Percentiles rank a stretch among this genome's conserved stretches.
These are phyloP conservation scores for Tricholoma hemisulphureum DNA, from an alignment of 768 basidiomycete genomes.

Conservation along the genomic window DNA sequence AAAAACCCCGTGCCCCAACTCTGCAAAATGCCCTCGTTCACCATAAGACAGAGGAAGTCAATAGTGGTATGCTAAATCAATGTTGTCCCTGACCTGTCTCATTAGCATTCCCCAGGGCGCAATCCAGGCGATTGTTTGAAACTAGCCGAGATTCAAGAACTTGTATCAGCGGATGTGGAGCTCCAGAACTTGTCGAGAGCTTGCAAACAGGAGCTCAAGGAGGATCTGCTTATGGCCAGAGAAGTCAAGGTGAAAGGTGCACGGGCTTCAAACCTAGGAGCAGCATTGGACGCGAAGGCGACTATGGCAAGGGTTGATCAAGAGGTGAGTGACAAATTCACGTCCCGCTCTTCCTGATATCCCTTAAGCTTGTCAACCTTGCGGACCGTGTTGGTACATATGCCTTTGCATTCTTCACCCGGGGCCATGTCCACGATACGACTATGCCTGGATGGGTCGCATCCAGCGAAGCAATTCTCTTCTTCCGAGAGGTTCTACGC, in stretches of 20 bases:
- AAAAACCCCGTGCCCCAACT: not conserved
- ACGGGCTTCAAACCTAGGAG: not conserved
- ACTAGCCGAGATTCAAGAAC: not conserved
- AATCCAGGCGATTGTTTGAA: not conserved
- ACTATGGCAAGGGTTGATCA: not conserved
- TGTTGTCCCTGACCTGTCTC: not conserved
- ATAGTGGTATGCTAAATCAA: not conserved
- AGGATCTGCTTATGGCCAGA: not conserved
- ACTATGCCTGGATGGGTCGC: not conserved
- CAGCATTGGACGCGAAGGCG: not conserved
- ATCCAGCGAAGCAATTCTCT: not conserved
- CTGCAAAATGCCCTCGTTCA: not conserved
- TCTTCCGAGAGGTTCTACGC: not conserved
- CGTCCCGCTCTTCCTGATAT: no score
- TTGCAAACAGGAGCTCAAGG: not conserved
- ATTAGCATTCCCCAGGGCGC: not conserved
- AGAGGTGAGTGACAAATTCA: not conserved
- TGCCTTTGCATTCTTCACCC: no score
- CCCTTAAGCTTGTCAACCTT: not conserved
- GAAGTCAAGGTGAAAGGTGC: not conserved
- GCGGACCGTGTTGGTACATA: not conserved
- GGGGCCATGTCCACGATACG: not conserved
- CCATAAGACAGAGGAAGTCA: not conserved
- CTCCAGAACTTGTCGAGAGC: not conserved
- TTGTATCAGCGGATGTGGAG: not conserved